Evolutionary conservation across 768 basidiomycete species (phyloP).

Genomic region (Mycena vulgaris): DNA sequence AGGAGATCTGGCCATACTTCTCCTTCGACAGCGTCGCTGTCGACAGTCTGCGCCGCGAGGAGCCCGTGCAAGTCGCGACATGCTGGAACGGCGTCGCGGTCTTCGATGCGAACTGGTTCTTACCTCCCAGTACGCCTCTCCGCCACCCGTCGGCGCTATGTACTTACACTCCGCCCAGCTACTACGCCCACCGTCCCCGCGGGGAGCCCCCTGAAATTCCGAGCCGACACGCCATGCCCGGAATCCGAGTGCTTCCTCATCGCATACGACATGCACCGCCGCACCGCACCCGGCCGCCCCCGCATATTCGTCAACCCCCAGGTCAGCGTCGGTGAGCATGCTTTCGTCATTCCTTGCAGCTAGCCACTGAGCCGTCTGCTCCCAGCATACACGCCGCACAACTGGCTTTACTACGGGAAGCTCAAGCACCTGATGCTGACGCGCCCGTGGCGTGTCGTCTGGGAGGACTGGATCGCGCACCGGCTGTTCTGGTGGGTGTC

Average conservation of each 20-base stretch:
- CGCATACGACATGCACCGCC: constrained; percentile 41
- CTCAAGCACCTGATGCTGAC: constrained; percentile 38
- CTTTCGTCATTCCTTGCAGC: background rate
- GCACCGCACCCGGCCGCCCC: constrained; percentile 37
- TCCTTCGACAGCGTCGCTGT: constrained; percentile 77
- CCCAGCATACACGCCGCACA: constrained; percentile 39
- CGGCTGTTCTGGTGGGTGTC: constrained; percentile 41
- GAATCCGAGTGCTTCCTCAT: constrained; percentile 42
- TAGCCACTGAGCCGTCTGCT: background rate
- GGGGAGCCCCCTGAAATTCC: constrained; percentile 35
- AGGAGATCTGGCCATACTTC: constrained; percentile 80
- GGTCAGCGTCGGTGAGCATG: constrained; percentile 35
- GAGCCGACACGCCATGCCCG: constrained; percentile 36
- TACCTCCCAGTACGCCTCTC: constrained; percentile 9
- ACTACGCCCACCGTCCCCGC: constrained; percentile 18
- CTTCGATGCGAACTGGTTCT: constrained; percentile 60
- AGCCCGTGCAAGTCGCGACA: constrained; percentile 80
- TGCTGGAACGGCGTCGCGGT: constrained; percentile 90
- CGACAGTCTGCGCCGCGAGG: constrained; percentile 66
- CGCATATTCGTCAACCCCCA: constrained; percentile 39
- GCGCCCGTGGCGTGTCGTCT: constrained; percentile 40
- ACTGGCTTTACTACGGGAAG: constrained; percentile 40
- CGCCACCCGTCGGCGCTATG: background rate
- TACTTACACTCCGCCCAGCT: background rate
- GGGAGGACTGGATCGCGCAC: constrained; percentile 44